phyloP scores from a whole-genome alignment of 2,329 filamentous ascomycete genomes.

The Fusarium gaditjirri region DNA sequence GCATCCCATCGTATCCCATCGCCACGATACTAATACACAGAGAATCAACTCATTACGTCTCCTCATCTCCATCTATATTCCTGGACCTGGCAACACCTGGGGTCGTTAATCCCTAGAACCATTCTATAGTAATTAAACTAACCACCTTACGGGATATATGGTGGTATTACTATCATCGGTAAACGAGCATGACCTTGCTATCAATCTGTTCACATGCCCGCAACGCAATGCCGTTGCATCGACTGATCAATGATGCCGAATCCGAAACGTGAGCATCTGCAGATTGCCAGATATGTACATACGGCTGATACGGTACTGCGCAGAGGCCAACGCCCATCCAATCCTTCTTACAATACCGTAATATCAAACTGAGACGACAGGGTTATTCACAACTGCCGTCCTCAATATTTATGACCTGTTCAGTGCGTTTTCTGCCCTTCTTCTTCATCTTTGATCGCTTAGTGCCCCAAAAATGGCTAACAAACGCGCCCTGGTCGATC shows the following conservation, averaged over 20 bases:
- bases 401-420: conserved; percentile 18
- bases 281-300: conserved; percentile 1
- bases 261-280: conserved; percentile 20
- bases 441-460: conserved; percentile 11
- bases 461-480: conserved; percentile 15
- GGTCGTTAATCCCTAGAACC: background rate
- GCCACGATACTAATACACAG: conserved; percentile 33
- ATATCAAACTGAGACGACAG: conserved; percentile 11
- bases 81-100: conserved; percentile 10
- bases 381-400: conserved; percentile 26
- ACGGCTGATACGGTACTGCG: background rate
- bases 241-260: background rate
- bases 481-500: conserved; percentile 31
- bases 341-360: conserved; percentile 1
- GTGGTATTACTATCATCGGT: conserved; percentile 10
- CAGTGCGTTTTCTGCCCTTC: background rate
- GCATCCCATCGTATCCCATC: conserved; percentile 26
- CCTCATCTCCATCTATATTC: conserved; percentile 4
- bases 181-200: background rate
- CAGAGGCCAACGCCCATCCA: conserved; percentile 22
- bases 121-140: background rate
- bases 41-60: conserved; percentile 26
- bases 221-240: background rate
- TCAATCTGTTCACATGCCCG: conserved; percentile 15
- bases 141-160: background rate